phyloP scores from a whole-genome alignment of 202 grass and related monocot species.

The Setaria viridis region DNA sequence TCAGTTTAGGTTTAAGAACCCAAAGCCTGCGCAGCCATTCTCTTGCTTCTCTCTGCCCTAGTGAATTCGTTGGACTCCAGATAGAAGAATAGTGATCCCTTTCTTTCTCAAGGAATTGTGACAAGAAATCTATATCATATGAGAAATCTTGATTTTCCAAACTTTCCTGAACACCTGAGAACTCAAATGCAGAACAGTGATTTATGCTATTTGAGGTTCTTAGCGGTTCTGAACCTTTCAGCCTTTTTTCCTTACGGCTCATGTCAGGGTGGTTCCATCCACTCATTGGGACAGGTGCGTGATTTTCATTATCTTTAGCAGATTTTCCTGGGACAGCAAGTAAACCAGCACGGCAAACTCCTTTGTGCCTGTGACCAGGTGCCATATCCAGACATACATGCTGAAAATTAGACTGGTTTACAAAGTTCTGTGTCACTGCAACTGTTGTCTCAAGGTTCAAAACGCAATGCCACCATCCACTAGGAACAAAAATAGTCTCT shows the following conservation, averaged over 20 bases:
- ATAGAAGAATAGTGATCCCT: slow-evolving; percentile 86
- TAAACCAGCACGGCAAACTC: slow-evolving; percentile 87
- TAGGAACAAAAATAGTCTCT: slow-evolving; percentile 98
- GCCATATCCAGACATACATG: slow-evolving; percentile 97
- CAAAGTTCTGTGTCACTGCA: slow-evolving; percentile 96
- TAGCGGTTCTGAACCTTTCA: slow-evolving; percentile 56
- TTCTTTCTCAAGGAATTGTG: slow-evolving; percentile 87
- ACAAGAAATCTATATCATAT: slow-evolving; percentile 89
- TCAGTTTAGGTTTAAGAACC: slow-evolving; percentile 81
- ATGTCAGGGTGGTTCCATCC: slow-evolving; percentile 67
- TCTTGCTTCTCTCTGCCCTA: slow-evolving; percentile 95
- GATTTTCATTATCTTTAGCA: slow-evolving; percentile 50
- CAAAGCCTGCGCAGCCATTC: slow-evolving; percentile 94
- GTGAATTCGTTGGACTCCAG: slow-evolving; percentile 91
- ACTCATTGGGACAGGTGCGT: slow-evolving; percentile 38
- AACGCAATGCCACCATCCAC: slow-evolving; percentile 99
- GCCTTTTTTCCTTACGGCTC: slow-evolving; percentile 66
- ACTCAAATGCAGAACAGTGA: slow-evolving; percentile 53
- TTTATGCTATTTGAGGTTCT: slow-evolving; percentile 43
- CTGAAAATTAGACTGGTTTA: slow-evolving; percentile 86
- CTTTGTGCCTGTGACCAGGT: slow-evolving; percentile 89
- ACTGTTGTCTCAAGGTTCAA: slow-evolving; percentile 90
- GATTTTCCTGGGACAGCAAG: slow-evolving; percentile 67
- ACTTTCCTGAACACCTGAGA: slow-evolving; percentile 51
- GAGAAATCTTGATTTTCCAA: slow-evolving; percentile 60